phyloP scores from a whole-genome alignment of 2,329 filamentous ascomycete genomes.

The Keithomyces neogunnii region DNA sequence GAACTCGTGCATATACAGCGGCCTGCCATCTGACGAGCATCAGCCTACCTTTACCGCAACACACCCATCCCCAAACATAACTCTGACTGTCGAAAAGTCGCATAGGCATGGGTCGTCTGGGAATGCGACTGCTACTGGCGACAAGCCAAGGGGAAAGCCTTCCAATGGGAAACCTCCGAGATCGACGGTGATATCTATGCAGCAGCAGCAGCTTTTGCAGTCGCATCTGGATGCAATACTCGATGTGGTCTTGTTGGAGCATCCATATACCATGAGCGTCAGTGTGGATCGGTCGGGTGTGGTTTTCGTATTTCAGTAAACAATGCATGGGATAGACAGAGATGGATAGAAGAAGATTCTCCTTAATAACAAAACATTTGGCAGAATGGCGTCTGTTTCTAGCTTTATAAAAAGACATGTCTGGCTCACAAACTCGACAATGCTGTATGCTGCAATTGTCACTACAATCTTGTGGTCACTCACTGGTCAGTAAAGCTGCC shows the following conservation, averaged over 20 bases:
- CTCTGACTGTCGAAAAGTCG: constrained; percentile 57
- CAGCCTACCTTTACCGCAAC: constrained; percentile 64
- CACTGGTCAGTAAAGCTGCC: not conserved
- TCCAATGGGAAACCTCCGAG: constrained; percentile 46
- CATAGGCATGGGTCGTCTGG: constrained; percentile 28
- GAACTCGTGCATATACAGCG: constrained; percentile 72
- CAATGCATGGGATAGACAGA: not conserved
- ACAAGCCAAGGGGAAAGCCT: constrained; percentile 16
- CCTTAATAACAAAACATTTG: not conserved
- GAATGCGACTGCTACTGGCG: not conserved
- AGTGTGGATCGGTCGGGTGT: constrained; percentile 84
- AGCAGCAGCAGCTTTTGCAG: constrained; percentile 78
- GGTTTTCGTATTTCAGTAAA: constrained; percentile 68
- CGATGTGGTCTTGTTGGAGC: constrained; percentile 81
- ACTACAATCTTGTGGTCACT: not conserved
- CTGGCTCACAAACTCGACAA: too few relatives aligned
- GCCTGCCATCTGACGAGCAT: constrained; percentile 59
- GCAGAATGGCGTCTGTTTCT: not conserved
- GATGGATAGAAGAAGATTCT: not conserved
- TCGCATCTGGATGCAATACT: constrained; percentile 82
- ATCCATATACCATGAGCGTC: constrained; percentile 86
- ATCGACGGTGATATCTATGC: constrained; percentile 75
- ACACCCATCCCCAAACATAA: constrained; percentile 54
- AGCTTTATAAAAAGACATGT: too few relatives aligned
- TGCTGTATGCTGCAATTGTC: too few relatives aligned